Percentiles rank a stretch among this genome's conserved stretches.
Evolutionary conservation across 805 yeast species (phyloP).

Genomic region (Candida succiphila): DNA sequence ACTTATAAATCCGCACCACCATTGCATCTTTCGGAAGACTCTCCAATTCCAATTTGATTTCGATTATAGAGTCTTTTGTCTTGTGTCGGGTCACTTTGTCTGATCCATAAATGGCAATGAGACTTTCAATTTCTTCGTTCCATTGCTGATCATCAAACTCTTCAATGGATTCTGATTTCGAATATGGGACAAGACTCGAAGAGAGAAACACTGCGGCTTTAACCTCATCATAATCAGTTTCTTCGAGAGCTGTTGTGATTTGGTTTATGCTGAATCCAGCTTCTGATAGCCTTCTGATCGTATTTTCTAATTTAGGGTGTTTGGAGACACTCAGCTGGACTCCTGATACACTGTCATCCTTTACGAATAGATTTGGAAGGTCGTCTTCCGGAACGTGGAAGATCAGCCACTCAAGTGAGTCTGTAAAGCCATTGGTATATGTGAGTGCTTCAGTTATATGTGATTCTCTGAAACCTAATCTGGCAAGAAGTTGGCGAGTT

Average conservation of each 20-base stretch:
- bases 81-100: slow-evolving; percentile 27
- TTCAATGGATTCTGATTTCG: slow-evolving; percentile 4
- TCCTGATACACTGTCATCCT: slow-evolving; percentile 46
- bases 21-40: slow-evolving; percentile 20
- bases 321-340: slow-evolving; percentile 45
- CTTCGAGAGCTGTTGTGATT: slow-evolving; percentile 37
- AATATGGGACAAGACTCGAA: slow-evolving; percentile 20
- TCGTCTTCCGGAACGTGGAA: slow-evolving; percentile 94
- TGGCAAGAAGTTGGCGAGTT: slow-evolving; percentile 9
- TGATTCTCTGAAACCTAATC: slow-evolving; percentile 56
- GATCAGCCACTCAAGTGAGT: slow-evolving; percentile 64
- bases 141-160: slow-evolving; percentile 27
- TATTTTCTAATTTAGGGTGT: slow-evolving; percentile 44
- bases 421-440: slow-evolving; percentile 40
- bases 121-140: slow-evolving; percentile 67
- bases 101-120: slow-evolving; percentile 48
- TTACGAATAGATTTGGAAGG: slow-evolving; percentile 56
- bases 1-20: slow-evolving; percentile 30
- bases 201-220: slow-evolving; percentile 43
- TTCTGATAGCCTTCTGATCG: slow-evolving; percentile 44
- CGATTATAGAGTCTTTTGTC: slow-evolving; percentile 18
- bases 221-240: slow-evolving; percentile 33
- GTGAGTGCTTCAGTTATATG: slow-evolving; percentile 68
- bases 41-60: slow-evolving; percentile 23
- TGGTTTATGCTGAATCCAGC: slow-evolving; percentile 68